Evolutionary conservation across 352 stramenopile species (phyloP).

Genomic region (Phytophthora melonis): DNA sequence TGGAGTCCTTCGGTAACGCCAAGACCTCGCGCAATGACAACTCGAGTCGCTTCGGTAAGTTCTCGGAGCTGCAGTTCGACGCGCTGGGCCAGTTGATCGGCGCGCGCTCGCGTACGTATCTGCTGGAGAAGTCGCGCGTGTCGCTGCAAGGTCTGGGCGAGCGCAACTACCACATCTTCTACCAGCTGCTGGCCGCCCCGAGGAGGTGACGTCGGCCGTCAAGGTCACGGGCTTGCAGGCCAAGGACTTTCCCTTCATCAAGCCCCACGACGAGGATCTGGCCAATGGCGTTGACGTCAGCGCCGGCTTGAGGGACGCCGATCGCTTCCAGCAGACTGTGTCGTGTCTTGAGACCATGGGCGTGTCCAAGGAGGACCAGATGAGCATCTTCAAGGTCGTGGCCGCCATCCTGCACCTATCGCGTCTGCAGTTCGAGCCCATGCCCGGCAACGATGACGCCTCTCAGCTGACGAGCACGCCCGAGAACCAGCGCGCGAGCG

Average conservation of each 20-base stretch:
- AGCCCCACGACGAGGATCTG: conserved; percentile 47
- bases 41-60: conserved; percentile 96
- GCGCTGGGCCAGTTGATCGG: conserved; percentile 83
- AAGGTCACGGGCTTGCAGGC: conserved; percentile 78
- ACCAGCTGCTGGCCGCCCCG: conserved; percentile 91
- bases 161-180: conserved; percentile 99
- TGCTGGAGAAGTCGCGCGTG: conserved; percentile 90
- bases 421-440: conserved; percentile 68
- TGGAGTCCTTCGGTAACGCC: conserved; percentile 97
- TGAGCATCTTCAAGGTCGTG: conserved; percentile 83
- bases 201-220: conserved; percentile 62
- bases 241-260: conserved; percentile 88
- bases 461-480: conserved; percentile 65
- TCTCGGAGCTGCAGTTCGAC: conserved; percentile 96
- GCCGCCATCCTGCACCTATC: conserved; percentile 86
- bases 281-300: conserved; percentile 50
- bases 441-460: conserved; percentile 71
- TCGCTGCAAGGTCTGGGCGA: conserved; percentile 94
- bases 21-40: conserved; percentile 98
- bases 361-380: conserved; percentile 73
- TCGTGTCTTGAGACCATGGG: conserved; percentile 82
- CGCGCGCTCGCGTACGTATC: conserved; percentile 82
- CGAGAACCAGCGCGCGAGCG: conserved; percentile 57
- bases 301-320: conserved; percentile 71
- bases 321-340: conserved; percentile 81